phyloP scores from a whole-genome alignment of 2,329 filamentous ascomycete genomes.

The Calonectria ilicicola region DNA sequence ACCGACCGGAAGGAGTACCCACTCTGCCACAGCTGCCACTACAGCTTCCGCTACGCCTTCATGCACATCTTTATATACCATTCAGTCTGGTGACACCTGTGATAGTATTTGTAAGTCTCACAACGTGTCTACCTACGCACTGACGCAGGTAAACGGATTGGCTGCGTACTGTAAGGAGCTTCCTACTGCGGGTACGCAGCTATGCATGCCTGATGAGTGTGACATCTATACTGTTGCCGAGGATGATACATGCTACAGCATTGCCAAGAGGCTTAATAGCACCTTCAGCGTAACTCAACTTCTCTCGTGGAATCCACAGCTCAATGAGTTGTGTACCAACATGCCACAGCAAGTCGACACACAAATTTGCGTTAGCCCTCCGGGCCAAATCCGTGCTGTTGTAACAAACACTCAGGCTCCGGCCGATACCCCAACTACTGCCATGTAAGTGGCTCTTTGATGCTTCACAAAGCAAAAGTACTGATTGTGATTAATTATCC shows the following conservation, averaged over 20 bases:
- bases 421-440: background rate
- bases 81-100: conserved; percentile 4
- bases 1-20: background rate
- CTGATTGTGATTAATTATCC: too few species aligned
- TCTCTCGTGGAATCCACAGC: conserved; percentile 3
- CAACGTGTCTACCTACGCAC: conserved; percentile 7
- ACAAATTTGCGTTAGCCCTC: conserved; percentile 8
- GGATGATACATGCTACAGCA: conserved; percentile 2
- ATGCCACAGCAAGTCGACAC: conserved; percentile 12
- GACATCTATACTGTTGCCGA: conserved; percentile 9
- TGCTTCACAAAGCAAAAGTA: background rate
- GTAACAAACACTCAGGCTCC: background rate
- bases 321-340: conserved; percentile 12
- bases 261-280: background rate
- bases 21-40: background rate
- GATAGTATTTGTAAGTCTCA: conserved; percentile 11
- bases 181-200: background rate
- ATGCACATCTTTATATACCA: conserved; percentile 1
- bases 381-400: background rate
- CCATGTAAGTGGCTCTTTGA: background rate
- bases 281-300: conserved; percentile 7
- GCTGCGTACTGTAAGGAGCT: background rate
- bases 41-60: background rate
- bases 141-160: background rate
- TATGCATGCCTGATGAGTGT: conserved; percentile 10